Base-by-base conservation (phyloP, 2,329 filamentous ascomycete species). In the Aspergillus quadricinctus region DNA sequence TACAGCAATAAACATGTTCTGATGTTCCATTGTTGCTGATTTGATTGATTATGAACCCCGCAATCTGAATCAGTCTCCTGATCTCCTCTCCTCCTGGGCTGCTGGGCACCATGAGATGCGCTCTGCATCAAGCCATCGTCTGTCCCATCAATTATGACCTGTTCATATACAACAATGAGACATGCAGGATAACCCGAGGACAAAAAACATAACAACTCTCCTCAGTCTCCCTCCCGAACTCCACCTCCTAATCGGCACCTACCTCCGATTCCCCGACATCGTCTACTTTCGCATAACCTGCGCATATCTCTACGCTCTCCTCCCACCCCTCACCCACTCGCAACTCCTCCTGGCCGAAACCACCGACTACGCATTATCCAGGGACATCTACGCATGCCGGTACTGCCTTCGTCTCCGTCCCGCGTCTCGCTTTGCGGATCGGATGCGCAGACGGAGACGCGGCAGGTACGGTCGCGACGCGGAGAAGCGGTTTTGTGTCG, bases 151-250 rank as follows among this genome's bases (percentile, higher is more conserved):
- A n/a, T n/a, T n/a, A n/a, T n/a, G n/a, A n/a, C n/a, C n/a, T n/a
- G n/a, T n/a, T n/a, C n/a, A n/a, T n/a, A n/a, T n/a, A n/a, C n/a
- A n/a, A n/a, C n/a, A n/a, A n/a, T 28, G 27, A 29, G 28, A 29
- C 9, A 29, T 29, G 28, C 28, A 11, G 11, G 10, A 31, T 31
- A 31, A 11, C 29, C 29, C 10, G 10, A 5, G 10, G 29, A 6
- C 17, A 19, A 41, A 19, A n/a, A n/a, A n/a, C n/a, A n/a, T n/a
- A 17, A 43, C 40, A 19, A 43, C 40, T 43, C n/a, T 71, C 48
- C 49, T 67, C 35, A 43, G 51, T 11, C 65, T 73, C 3, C 71
- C 72, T 10, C 61, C 68, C 0, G 71, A 74, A 57, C 57, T 74
- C 23, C 69, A 70, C 37, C 55, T 64, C 23, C 53, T 63, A 1